Percentiles rank a stretch among this genome's conserved stretches.
phyloP scores from a whole-genome alignment of 176 grass and related monocot genomes.

The Musa acuminata region DNA sequence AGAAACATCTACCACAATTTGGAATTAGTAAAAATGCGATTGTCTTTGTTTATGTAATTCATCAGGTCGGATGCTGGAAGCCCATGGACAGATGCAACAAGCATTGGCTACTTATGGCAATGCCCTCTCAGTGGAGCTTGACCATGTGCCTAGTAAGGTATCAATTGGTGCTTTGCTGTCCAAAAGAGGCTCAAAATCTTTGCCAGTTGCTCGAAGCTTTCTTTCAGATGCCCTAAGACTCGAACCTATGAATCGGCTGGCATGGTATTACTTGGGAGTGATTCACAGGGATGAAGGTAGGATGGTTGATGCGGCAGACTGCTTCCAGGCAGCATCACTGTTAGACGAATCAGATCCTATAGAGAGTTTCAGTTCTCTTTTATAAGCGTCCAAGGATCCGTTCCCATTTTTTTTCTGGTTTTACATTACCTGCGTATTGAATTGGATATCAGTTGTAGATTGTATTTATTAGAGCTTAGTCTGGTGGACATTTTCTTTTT shows the following conservation, averaged over 20 bases:
- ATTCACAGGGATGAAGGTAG: constrained; percentile 72
- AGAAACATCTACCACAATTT: not conserved
- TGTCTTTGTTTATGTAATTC: not conserved
- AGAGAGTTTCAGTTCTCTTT: constrained; percentile 61
- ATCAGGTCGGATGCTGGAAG: constrained; percentile 58
- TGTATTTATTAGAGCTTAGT: constrained; percentile 22
- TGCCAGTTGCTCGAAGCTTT: constrained; percentile 66
- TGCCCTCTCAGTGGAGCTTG: constrained; percentile 51
- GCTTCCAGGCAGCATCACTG: constrained; percentile 80
- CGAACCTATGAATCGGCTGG: constrained; percentile 61
- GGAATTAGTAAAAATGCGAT: not conserved
- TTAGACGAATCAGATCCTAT: constrained; percentile 80
- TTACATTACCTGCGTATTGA: constrained; percentile 24
- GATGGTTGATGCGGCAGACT: constrained; percentile 66
- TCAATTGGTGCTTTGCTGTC: constrained; percentile 59
- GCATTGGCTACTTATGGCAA: constrained; percentile 57
- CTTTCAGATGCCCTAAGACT: constrained; percentile 79
- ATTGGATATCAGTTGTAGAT: constrained; percentile 21
- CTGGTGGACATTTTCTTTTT: not conserved
- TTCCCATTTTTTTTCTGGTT: constrained; percentile 16
- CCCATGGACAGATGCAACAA: constrained; percentile 27
- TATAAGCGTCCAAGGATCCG: constrained; percentile 18
- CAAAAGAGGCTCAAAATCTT: constrained; percentile 58
- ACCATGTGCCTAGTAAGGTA: constrained; percentile 73
- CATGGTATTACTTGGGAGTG: constrained; percentile 91